phyloP scores from a whole-genome alignment of 169 alveolate species.

The Cryptosporidium felis region DNA sequence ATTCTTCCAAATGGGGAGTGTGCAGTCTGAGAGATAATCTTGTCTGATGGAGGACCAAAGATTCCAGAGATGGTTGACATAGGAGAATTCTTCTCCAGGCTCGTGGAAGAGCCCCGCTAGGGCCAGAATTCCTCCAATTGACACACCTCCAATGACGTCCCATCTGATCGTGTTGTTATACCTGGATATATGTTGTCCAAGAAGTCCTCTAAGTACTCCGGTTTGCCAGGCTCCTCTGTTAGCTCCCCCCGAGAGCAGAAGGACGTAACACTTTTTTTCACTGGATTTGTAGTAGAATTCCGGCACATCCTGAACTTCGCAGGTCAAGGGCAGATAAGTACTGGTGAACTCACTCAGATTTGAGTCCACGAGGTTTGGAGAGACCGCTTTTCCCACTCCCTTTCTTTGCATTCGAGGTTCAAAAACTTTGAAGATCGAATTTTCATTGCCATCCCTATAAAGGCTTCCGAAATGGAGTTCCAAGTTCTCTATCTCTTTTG shows the following conservation, averaged over 20 bases:
- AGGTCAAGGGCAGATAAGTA: not conserved
- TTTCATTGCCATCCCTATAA: no score
- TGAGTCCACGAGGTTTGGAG: conserved; percentile 1
- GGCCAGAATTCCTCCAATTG: conserved; percentile 63
- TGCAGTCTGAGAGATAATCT: conserved; percentile 60
- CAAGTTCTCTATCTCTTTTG: conserved; percentile 1
- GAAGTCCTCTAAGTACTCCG: conserved; percentile 55
- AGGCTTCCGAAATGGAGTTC: no score
- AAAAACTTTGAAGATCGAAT: no score
- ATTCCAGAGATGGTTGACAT: conserved; percentile 25
- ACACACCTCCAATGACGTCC: conserved; percentile 68
- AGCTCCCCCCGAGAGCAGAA: conserved; percentile 66
- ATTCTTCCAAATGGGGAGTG: conserved; percentile 68
- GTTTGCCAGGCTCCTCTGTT: conserved; percentile 72
- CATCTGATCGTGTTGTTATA: conserved; percentile 55
- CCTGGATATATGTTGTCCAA: conserved; percentile 31
- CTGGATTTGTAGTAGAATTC: conserved; percentile 21
- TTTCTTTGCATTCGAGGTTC: not conserved
- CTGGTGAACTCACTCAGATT: not conserved
- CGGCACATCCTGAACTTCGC: conserved; percentile 1
- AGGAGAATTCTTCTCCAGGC: conserved; percentile 60
- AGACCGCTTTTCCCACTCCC: not conserved
- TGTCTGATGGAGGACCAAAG: conserved; percentile 60
- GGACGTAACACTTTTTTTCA: conserved; percentile 55
- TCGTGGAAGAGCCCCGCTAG: conserved; percentile 60